phyloP scores from a whole-genome alignment of 768 basidiomycete genomes.

The Thelephora ganbajun region DNA sequence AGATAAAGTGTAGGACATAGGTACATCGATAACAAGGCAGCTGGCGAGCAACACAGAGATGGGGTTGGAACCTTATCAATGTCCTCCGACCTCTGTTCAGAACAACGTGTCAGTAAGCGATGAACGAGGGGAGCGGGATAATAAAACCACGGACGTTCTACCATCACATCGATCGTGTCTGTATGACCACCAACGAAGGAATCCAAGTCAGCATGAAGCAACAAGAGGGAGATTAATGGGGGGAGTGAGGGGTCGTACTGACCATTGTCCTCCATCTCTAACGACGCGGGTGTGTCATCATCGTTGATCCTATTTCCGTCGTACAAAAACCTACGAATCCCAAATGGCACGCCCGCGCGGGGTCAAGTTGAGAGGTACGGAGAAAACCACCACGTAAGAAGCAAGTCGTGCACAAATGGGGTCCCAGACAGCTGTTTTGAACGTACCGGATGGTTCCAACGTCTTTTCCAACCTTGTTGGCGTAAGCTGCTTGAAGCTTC shows the following conservation, averaged over 20 bases:
- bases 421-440: neutral
- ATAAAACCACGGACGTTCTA: constrained; percentile 61
- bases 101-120: neutral
- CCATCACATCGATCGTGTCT: constrained; percentile 96
- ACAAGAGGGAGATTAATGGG: neutral
- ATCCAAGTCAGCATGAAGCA: neutral
- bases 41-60: neutral
- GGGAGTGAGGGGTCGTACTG: constrained; percentile 12
- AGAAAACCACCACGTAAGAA: neutral
- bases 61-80: neutral
- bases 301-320: constrained; percentile 79
- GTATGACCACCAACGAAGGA: constrained; percentile 4
- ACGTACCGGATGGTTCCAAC: constrained; percentile 74
- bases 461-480: constrained; percentile 85
- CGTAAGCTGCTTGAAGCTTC: constrained; percentile 89
- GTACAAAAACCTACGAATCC: constrained; percentile 62
- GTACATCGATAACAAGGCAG: neutral
- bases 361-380: too few relatives aligned
- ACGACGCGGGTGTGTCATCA: constrained; percentile 70
- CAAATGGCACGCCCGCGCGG: too few relatives aligned
- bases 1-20: neutral
- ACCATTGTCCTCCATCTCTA: constrained; percentile 91
- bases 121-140: constrained; percentile 5
- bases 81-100: neutral
- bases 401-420: neutral